Conservation (phyloP, 1,139 yeast species). For the Nadsonia starkeyi-henricii region DNA sequence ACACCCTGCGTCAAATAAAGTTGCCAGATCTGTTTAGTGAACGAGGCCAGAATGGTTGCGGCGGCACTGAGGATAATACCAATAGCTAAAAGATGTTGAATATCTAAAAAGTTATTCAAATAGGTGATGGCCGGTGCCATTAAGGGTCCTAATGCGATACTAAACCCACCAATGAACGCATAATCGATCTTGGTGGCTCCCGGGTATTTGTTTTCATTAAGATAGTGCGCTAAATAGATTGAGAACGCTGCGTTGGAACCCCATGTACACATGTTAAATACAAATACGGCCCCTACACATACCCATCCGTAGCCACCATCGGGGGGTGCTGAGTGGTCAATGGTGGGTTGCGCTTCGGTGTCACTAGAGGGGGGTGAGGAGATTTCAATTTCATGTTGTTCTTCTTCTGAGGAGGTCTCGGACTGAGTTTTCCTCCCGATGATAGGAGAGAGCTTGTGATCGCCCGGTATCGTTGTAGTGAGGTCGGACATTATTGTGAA, state of each 20-base stretch:
- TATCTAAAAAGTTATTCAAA: constrained; percentile 18
- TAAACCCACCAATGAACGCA: constrained; percentile 58
- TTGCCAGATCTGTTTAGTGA: constrained; percentile 47
- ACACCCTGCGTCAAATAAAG: constrained; percentile 57
- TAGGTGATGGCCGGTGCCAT: constrained; percentile 31
- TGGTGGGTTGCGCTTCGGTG: no score
- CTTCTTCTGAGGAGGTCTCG: no score
- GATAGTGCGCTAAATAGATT: constrained; percentile 46
- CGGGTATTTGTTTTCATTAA: constrained; percentile 33
- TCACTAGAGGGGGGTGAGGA: no score
- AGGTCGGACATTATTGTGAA: no score
- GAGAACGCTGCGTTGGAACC: constrained; percentile 63
- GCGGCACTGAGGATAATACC: constrained; percentile 43
- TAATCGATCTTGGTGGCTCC: constrained; percentile 47
- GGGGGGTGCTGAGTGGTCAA: constrained; percentile 27
- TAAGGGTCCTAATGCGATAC: constrained; percentile 43
- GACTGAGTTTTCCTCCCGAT: no score
- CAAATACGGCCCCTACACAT: constrained; percentile 39
- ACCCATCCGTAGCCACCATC: constrained; percentile 69
- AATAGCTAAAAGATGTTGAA: constrained; percentile 27
- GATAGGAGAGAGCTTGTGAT: no score
- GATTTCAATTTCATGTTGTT: no score
- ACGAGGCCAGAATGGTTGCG: constrained; percentile 53
- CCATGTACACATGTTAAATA: constrained; percentile 52
- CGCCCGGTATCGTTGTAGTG: no score